These are phyloP conservation scores for Mayamaea pseudoterrestris DNA, from an alignment of 108 stramenopile species.

Conservation along the genomic window DNA sequence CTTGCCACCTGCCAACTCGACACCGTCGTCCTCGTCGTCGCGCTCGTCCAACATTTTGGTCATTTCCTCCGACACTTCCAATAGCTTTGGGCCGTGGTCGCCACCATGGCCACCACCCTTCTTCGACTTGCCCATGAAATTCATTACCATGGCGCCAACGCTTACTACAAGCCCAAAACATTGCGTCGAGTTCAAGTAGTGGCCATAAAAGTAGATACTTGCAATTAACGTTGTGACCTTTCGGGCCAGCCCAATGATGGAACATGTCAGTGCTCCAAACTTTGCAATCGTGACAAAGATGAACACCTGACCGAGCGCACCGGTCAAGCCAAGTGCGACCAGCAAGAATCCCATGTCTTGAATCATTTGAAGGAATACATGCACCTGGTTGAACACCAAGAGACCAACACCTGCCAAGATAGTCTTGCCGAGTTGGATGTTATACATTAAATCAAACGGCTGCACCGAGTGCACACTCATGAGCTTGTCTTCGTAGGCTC, in stretches of 20 bases:
- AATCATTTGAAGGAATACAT: slow-evolving; percentile 89
- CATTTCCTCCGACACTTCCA: slow-evolving; percentile 26
- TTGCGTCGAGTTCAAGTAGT: slow-evolving; percentile 74
- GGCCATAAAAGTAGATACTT: slow-evolving; percentile 92
- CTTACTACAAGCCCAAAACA: slow-evolving; percentile 60
- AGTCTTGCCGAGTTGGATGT: slow-evolving; percentile 97
- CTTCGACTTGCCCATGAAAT: slow-evolving; percentile 72
- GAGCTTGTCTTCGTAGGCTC: slow-evolving; percentile 98
- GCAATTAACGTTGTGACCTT: slow-evolving; percentile 92
- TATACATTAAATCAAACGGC: slow-evolving; percentile 98
- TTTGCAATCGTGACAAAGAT: slow-evolving; percentile 93
- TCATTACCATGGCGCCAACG: slow-evolving; percentile 86
- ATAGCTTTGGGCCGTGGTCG: slow-evolving; percentile 12
- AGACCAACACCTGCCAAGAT: slow-evolving; percentile 86
- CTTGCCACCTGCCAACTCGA: no score
- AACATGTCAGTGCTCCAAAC: slow-evolving; percentile 95
- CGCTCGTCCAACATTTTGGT: slow-evolving; percentile 39
- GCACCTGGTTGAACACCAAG: slow-evolving; percentile 85
- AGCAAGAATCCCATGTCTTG: slow-evolving; percentile 90
- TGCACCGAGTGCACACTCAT: slow-evolving; percentile 93
- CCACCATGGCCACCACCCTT: slow-evolving; percentile 27
- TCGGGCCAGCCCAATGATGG: slow-evolving; percentile 89
- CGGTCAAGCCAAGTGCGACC: slow-evolving; percentile 85
- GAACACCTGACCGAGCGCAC: slow-evolving; percentile 95
- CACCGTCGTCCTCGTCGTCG: slow-evolving; percentile 27